Evolutionary conservation across 2,329 filamentous ascomycete genomes (phyloP), one percentile per base, ranked within the genome.

Genomic region (Aspergillus sp.): DNA sequence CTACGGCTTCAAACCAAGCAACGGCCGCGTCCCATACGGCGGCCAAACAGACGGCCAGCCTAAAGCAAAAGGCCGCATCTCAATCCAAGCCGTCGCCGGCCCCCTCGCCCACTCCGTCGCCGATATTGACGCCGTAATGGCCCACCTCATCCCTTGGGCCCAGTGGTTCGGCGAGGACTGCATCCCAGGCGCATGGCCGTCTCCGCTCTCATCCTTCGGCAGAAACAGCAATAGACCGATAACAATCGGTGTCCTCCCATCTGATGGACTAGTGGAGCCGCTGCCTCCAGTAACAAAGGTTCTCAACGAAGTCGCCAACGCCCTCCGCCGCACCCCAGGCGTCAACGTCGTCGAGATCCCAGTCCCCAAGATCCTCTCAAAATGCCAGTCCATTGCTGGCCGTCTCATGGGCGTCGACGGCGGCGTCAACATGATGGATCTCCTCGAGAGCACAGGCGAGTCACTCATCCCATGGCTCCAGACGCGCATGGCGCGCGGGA

Each of bases 401-500:
- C 79, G 79, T 15, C 73, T 89, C 52, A 84, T 88, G 71, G 80
- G 80, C 23, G 73, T 85, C 11, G 84, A 88, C 64, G 86, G 85
- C 12, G 79, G 75, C 1, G 79, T 80, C 9, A 66, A 68, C 46
- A 84, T 86, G 76, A 80, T 86, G 54, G 80, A 86, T 66, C 73
- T 84, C 6, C 73, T 88, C 23, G 82, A 84, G 52, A 69, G 75
- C 11, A 84, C 78, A 3, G 75, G 74, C 6, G 86, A 88, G 62
- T 82, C 84, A 0, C 71, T 87, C 2, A 86, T 81, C 12, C 83
- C 82, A 1, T 88, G 85, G 84, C 77, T 87, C n/a, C 71, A 75
- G 37, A 76, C 75, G 2, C 77, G 84, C 4, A 71, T 85, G 41
- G 77, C 75, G 39, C 78, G 82, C 8, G 79, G 80, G 45, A 73